Conservation (phyloP, 129 eudicot species). For the Kitagawia praeruptora region DNA sequence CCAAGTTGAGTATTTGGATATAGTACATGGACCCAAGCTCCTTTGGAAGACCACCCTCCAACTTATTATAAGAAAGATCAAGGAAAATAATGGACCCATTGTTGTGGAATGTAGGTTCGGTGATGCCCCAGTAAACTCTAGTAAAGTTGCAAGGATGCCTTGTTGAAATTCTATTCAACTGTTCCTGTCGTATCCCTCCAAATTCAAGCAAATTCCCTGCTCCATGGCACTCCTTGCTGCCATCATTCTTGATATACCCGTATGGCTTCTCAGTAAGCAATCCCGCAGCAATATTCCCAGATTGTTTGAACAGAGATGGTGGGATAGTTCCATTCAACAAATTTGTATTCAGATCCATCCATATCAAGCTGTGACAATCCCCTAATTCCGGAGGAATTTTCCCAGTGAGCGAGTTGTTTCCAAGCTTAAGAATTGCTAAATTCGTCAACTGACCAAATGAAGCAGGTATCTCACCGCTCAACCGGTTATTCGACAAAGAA, state of each 20-base stretch:
- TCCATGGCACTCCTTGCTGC: slow-evolving; percentile 84
- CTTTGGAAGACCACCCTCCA: slow-evolving; percentile 83
- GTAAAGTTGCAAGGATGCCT: slow-evolving; percentile 73
- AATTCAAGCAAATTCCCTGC: slow-evolving; percentile 89
- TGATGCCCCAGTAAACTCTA: slow-evolving; percentile 53
- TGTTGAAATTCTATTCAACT: slow-evolving; percentile 54
- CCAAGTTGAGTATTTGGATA: slow-evolving; percentile 56
- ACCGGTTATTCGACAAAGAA: slow-evolving; percentile 46
- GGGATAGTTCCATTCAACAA: slow-evolving; percentile 73
- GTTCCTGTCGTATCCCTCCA: slow-evolving; percentile 66
- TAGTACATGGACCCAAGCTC: slow-evolving; percentile 87
- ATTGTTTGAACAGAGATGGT: slow-evolving; percentile 62
- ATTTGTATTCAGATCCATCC: slow-evolving; percentile 91
- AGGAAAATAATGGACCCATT: slow-evolving; percentile 94
- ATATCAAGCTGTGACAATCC: slow-evolving; percentile 70
- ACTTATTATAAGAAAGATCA: slow-evolving; percentile 62
- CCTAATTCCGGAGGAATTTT: slow-evolving; percentile 74
- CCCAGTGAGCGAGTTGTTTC: slow-evolving; percentile 79
- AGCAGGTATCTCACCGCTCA: slow-evolving; percentile 58
- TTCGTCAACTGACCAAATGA: slow-evolving; percentile 54
- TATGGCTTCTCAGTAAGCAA: slow-evolving; percentile 58
- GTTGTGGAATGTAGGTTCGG: slow-evolving; percentile 80
- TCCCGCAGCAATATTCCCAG: slow-evolving; percentile 63
- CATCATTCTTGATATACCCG: slow-evolving; percentile 77
- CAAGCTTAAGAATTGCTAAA: slow-evolving; percentile 81